A percentile compares a stretch with the other conserved stretches of the same genome.
These are phyloP conservation scores for Prunella vulgaris DNA, from an alignment of 257 asterid species.

Conservation along the genomic window DNA sequence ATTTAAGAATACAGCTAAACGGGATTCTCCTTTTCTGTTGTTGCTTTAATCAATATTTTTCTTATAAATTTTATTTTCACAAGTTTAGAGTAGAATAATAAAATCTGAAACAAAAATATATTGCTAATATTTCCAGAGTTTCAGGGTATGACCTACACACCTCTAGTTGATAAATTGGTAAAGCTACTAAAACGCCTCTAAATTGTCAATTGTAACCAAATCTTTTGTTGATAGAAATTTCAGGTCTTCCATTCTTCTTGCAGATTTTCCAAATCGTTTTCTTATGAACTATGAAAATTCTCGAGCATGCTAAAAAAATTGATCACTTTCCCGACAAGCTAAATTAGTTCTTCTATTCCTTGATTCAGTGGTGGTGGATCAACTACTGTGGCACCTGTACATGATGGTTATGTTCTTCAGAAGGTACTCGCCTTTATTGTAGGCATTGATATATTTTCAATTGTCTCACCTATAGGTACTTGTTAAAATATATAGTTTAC, in stretches of 20 bases:
- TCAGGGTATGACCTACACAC: not conserved
- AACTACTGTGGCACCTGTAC: slow-evolving; percentile 95
- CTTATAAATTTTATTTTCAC: not conserved
- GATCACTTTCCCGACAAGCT: slow-evolving; percentile 8
- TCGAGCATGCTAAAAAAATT: not conserved
- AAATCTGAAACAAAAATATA: not conserved
- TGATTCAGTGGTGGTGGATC: slow-evolving; percentile 96
- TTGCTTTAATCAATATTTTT: not conserved
- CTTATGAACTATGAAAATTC: slow-evolving; percentile 7
- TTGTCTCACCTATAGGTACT: not conserved
- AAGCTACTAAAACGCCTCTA: not conserved
- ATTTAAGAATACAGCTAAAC: not conserved
- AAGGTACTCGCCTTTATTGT: slow-evolving; percentile 49
- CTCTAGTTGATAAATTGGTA: not conserved
- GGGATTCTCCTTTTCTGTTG: not conserved
- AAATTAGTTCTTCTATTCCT: slow-evolving; percentile 24
- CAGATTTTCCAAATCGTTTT: not conserved
- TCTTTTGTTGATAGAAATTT: not conserved
- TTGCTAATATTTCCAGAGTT: not conserved
- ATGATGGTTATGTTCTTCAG: slow-evolving; percentile 97
- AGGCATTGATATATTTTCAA: slow-evolving; percentile 6
- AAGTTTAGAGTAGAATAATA: not conserved
- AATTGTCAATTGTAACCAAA: not conserved
- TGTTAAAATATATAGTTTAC: not conserved
- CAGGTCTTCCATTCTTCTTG: not conserved